Percentiles rank a stretch among this genome's conserved stretches.
These are phyloP conservation scores for Xylaria venustula DNA, from an alignment of 495 filamentous ascomycete genomes.

Conservation along the genomic window DNA sequence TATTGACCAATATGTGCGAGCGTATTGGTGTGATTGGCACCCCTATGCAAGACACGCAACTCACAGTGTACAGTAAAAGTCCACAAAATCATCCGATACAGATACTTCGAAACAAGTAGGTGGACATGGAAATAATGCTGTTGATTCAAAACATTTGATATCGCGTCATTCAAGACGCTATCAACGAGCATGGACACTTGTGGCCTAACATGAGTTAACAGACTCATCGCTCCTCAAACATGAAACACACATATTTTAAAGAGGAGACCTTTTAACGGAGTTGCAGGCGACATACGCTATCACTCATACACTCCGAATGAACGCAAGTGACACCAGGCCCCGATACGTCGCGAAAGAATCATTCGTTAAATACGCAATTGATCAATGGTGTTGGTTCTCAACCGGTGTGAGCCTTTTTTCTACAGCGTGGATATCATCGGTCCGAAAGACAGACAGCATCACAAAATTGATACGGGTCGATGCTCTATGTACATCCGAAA, in stretches of 20 bases:
- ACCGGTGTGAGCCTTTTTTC: not conserved
- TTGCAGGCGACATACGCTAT: not conserved
- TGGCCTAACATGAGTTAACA: not conserved
- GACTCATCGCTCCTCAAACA: not conserved
- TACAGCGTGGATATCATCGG: not conserved
- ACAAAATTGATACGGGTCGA: not conserved
- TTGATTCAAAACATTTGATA: not conserved
- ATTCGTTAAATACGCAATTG: not conserved
- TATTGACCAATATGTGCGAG: not conserved
- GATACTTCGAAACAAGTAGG: not conserved
- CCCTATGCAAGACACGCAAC: conserved; percentile 6
- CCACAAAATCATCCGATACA: not conserved
- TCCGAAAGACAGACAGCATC: not conserved
- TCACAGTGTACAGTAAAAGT: conserved; percentile 1
- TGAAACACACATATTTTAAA: not conserved
- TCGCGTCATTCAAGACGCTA: not conserved
- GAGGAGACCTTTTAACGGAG: not conserved
- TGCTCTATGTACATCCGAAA: not conserved
- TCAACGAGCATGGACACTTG: not conserved
- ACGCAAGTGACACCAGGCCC: not conserved
- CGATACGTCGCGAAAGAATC: not conserved
- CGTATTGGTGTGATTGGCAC: not conserved
- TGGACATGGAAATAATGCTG: not conserved
- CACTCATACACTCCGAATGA: not conserved
- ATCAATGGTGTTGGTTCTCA: not conserved